Base-by-base conservation (phyloP, 2,329 filamentous ascomycete genomes). In the Pseudonectria buxi region DNA sequence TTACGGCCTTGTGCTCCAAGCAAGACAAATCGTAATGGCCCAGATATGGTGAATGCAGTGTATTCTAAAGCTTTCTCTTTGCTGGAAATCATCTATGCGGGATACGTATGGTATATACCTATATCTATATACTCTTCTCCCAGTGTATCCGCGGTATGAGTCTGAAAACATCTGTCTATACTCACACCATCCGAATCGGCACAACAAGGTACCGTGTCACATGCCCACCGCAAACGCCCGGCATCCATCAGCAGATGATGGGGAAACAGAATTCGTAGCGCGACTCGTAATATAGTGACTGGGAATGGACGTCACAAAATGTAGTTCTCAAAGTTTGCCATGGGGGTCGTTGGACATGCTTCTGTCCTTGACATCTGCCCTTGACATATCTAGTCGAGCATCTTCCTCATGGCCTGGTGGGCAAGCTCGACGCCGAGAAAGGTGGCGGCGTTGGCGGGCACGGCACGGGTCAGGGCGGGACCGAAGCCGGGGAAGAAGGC, bases 401-500 rank as follows among this genome's bases (percentile, higher is more conserved):
- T 65, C 72, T 80, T 88, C 47, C 77, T 81, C 83, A 92, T 87
- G 30, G 80, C 80, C 63, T 86, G 81, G 56, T 92, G 85, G 28
- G 86, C 86, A 59, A 90, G 62, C 68, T 92, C 86, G 7, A 92
- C 85, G 10, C 86, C 85, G 54, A 89, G 64, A 54, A 98, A 98
- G 3, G 92, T 96, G 24, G 92, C 92, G 2, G 92, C 92, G 58
- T 98, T 98, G 9, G 92, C 92, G 6, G 92, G 92, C 28, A 96
- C 88, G 4, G 92, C 92, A 63, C 92, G 80, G 10, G 88, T 84
- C 58, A 98, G 74, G 3, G 92, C 92, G 2, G 92, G 92, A 1
- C 86, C 90, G 50, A 98, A 88, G 15, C 92, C 92, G 6, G 92
- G 92, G 76, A 98, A 98, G 70, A 98, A 98, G 2, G 92, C 89